These are phyloP conservation scores for Sporopachydermia quercuum DNA, from an alignment of 805 yeast genomes.

Conservation along the genomic window DNA sequence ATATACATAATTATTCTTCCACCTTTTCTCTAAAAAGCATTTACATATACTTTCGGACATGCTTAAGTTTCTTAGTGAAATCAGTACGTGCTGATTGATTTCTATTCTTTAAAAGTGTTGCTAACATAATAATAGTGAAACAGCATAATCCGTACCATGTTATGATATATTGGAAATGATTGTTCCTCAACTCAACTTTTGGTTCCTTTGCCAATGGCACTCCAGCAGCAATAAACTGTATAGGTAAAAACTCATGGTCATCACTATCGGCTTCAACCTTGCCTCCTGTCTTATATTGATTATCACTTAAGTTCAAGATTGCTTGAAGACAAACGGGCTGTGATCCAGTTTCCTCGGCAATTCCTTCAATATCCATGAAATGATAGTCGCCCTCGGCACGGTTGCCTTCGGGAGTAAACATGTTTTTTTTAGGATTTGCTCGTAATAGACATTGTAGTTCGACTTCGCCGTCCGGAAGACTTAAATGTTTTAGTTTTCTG, in stretches of 20 bases:
- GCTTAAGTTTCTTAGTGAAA: constrained; percentile 29
- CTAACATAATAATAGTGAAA: constrained; percentile 54
- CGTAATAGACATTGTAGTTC: constrained; percentile 63
- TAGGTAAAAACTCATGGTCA: constrained; percentile 30
- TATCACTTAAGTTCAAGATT: constrained; percentile 35
- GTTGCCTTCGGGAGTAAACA: constrained; percentile 59
- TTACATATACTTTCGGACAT: constrained; percentile 28
- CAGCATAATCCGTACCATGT: constrained; percentile 90
- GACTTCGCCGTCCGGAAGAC: constrained; percentile 60
- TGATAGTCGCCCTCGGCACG: constrained; percentile 55
- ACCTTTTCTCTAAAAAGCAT: too few species aligned
- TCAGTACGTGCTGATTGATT: constrained; percentile 22
- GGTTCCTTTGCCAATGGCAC: constrained; percentile 82
- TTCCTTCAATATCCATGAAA: constrained; percentile 66
- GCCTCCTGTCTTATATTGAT: not conserved
- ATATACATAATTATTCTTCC: too few species aligned
- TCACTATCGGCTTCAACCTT: constrained; percentile 11
- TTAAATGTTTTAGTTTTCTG: constrained; percentile 48
- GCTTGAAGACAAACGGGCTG: constrained; percentile 69
- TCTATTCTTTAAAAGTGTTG: constrained; percentile 33
- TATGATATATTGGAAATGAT: constrained; percentile 80
- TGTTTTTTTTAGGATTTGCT: constrained; percentile 45
- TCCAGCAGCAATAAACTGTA: constrained; percentile 62
- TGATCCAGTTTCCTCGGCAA: constrained; percentile 54
- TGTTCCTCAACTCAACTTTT: constrained; percentile 69